Base-by-base conservation (phyloP, 352 stramenopile species). In the Globisporangium lucens region DNA sequence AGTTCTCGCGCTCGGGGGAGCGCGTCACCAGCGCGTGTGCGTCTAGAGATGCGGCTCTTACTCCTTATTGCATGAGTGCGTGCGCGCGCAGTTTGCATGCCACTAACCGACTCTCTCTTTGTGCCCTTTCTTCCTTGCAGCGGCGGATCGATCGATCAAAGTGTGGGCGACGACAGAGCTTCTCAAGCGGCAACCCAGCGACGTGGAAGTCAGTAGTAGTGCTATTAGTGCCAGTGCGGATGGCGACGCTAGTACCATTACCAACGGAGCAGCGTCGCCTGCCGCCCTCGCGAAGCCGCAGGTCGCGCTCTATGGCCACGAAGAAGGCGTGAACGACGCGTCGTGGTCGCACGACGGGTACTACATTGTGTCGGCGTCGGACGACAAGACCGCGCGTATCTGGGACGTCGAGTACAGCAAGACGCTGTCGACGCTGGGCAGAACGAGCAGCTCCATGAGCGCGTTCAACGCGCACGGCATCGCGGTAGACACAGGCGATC, bases 321-420 rank as follows among this genome's bases (percentile, higher is more conserved):
- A 93, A 57, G 82, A 97, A 53, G 97, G 97, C 29, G 90, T 99
- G 20, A 98, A 97, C 36, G 95, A 97, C 63, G 87, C 98, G 9
- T 81, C 89, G 24, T 99, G 96, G 96, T 97, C 85, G 12, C 77
- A 79, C 4, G 88, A 96, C 57, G 80, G 83, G 10, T 77, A 69
- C 41, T 97, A 96, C 61, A 66, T 99, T 35, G 95, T 90, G 12
- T 98, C 97, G 6, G 96, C 95, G 8, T 98, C 89, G 10, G 97
- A 99, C 73, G 97, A 99, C 77, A 96, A 95, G 56, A 98, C 96
- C 0, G 75, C 98, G 47, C 87, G 94, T 22, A 73, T 99, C 1
- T 99, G 97, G 95, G 95, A 99, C 76, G 91, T 96, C 17, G 87
- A 97, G 69, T 91, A 89, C 33, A 86, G 83, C 43, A 85, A 88